Conservation (phyloP, 2,329 filamentous ascomycete species). For the Colletotrichum chrysophilum region DNA sequence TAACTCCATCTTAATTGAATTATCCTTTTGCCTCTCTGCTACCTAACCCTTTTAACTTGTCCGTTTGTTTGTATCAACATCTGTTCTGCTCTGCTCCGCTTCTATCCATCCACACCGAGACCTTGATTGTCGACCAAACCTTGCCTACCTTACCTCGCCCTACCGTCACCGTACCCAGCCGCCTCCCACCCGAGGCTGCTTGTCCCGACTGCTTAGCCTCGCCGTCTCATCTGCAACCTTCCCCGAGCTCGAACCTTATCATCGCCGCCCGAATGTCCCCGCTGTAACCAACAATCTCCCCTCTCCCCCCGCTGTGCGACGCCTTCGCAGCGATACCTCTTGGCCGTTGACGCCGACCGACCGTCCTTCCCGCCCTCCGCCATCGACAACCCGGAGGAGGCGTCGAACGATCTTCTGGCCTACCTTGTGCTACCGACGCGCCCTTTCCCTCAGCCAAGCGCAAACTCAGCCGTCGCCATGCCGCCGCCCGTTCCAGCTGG, state of each 20-base stretch:
- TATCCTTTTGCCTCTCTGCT: background rate
- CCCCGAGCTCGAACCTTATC: slow-evolving; percentile 8
- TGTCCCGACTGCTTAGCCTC: background rate
- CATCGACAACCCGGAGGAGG: background rate
- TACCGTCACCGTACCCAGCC: background rate
- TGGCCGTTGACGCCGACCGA: background rate
- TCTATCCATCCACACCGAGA: background rate
- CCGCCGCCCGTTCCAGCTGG: slow-evolving; percentile 2
- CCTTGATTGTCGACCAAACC: background rate
- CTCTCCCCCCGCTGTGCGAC: background rate
- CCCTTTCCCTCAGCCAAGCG: background rate
- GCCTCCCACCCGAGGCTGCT: background rate
- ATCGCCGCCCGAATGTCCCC: slow-evolving; percentile 14
- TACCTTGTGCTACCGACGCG: background rate
- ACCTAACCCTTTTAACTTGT: background rate
- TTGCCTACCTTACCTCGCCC: background rate
- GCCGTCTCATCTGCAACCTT: background rate
- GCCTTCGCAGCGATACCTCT: background rate
- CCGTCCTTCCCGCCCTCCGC: background rate
- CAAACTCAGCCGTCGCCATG: slow-evolving; percentile 12
- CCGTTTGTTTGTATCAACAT: background rate
- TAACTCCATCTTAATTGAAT: background rate
- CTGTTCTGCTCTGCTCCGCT: background rate
- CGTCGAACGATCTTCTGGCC: background rate
- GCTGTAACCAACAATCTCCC: slow-evolving; percentile 2